These are phyloP conservation scores for Aspergillus pseudonomiae DNA, from an alignment of 2,329 filamentous ascomycete genomes.

Conservation along the genomic window DNA sequence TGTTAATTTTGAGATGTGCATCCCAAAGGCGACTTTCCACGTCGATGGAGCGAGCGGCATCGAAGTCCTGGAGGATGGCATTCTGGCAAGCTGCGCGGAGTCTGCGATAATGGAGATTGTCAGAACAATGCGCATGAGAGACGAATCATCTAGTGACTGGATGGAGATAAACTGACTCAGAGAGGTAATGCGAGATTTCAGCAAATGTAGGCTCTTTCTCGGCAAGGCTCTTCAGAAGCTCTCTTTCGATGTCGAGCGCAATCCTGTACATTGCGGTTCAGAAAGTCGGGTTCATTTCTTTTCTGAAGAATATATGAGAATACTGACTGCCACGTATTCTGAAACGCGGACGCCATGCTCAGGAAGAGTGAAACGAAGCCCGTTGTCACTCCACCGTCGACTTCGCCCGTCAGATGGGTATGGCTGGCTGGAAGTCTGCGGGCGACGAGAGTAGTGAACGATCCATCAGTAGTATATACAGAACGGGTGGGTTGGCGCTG, in stretches of 20 bases:
- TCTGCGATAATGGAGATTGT: slow-evolving; percentile 42
- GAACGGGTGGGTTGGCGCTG: slow-evolving; percentile 17
- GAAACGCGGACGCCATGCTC: slow-evolving; percentile 50
- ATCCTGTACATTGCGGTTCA: slow-evolving; percentile 27
- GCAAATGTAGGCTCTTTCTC: slow-evolving; percentile 54
- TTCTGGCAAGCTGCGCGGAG: slow-evolving; percentile 73
- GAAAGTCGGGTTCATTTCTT: slow-evolving; percentile 23
- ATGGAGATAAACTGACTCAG: slow-evolving; percentile 34
- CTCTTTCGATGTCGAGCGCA: slow-evolving; percentile 51
- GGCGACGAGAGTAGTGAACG: slow-evolving; percentile 51
- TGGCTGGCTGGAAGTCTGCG: slow-evolving; percentile 55
- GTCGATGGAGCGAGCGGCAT: slow-evolving; percentile 55
- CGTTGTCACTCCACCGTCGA: slow-evolving; percentile 54
- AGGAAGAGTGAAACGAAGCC: slow-evolving; percentile 23
- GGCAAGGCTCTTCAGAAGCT: slow-evolving; percentile 52
- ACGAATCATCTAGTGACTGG: background rate
- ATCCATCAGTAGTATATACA: slow-evolving; percentile 54
- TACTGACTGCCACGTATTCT: slow-evolving; percentile 58
- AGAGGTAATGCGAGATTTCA: slow-evolving; percentile 51
- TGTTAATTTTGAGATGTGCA: slow-evolving; percentile 75
- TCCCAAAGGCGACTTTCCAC: slow-evolving; percentile 77
- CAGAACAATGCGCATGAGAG: slow-evolving; percentile 4
- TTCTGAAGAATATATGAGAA: slow-evolving; percentile 14
- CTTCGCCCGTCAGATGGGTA: slow-evolving; percentile 61
- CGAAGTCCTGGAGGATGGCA: slow-evolving; percentile 68